phyloP scores from a whole-genome alignment of 441 rosid species.

The Macaranga tanarius region DNA sequence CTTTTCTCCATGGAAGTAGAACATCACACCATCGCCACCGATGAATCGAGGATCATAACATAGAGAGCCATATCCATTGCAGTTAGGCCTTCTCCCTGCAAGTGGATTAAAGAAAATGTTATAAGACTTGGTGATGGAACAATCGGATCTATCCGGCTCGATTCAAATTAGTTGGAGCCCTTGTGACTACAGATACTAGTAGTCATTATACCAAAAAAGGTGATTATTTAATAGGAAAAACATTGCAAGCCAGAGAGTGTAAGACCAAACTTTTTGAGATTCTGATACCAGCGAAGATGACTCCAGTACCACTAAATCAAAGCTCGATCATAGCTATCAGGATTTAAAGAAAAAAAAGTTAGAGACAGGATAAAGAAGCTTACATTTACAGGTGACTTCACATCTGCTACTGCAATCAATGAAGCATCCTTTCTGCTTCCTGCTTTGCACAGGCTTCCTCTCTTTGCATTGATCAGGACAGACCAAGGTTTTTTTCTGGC shows the following conservation, averaged over 20 bases:
- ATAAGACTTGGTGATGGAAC: background rate
- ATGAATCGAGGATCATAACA: conserved; percentile 85
- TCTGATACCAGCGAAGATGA: no score
- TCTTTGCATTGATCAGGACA: conserved; percentile 62
- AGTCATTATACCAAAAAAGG: no score
- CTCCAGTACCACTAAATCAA: background rate
- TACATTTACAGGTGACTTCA: conserved; percentile 92
- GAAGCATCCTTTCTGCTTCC: conserved; percentile 58
- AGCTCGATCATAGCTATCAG: background rate
- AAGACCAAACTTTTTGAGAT: no score
- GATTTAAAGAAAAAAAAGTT: background rate
- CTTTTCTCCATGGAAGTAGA: conserved; percentile 79
- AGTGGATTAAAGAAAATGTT: background rate
- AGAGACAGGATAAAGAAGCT: conserved; percentile 20
- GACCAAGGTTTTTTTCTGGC: conserved; percentile 41
- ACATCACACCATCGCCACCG: conserved; percentile 86
- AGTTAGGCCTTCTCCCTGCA: conserved; percentile 67
- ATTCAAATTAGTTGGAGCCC: no score
- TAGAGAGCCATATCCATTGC: conserved; percentile 70
- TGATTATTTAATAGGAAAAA: background rate
- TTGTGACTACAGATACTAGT: no score
- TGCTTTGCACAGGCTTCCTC: conserved; percentile 54
- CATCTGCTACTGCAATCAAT: conserved; percentile 77
- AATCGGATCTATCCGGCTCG: no score
- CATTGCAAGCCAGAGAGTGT: no score